Evolutionary conservation across 768 basidiomycete species (phyloP), one percentile per base, ranked within the genome.

Genomic region (Fistulinella prunicolor): DNA sequence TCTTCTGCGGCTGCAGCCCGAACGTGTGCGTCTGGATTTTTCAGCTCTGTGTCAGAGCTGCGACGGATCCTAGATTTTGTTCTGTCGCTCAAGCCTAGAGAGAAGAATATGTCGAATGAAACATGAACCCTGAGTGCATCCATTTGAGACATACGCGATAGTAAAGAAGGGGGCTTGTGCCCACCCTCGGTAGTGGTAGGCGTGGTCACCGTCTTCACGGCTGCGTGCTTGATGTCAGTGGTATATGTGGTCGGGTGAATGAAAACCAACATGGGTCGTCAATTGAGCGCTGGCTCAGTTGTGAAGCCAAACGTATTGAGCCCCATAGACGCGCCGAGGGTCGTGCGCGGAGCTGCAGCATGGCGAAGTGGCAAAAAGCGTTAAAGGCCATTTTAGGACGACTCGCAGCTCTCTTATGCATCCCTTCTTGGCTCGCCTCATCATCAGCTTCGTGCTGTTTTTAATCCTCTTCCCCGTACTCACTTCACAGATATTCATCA

Each of bases 391-490:
- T 40, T 49, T 50, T 45, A 12, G 51, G 46, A 40, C 46, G 14
- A 16, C 41, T 36, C 49, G 37, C 55, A 24, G 24, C 49, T 47
- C 34, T 58, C 30, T 53, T 23, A 77, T 77, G 76, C 69, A 72
- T 45, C 61, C 73, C 38, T 54, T 83, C 54, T 64, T 83, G 48
- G 83, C 83, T 23, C 70, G 77, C 42, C 68, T 92, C 48, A 71
- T 83, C 57, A 84, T 92, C 64, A 73, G 76, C 57, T 74, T 82
- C 56, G 86, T 88, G 50, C 75, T 86, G 43, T 73, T 73, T 57
- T 77, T 92, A 29, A 91, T 92, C 37, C 79, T 74, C 43, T 98
- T 97, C 68, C 93, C 97, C 54, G 81, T 89, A 2, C 90, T 91
- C 65, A 86, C 89, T 6, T 82, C 86, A 2, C 95, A 98, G 66